These are phyloP conservation scores for Pseudozyma sp. DNA, from an alignment of 1,284 basidiomycete species.

Conservation along the genomic window DNA sequence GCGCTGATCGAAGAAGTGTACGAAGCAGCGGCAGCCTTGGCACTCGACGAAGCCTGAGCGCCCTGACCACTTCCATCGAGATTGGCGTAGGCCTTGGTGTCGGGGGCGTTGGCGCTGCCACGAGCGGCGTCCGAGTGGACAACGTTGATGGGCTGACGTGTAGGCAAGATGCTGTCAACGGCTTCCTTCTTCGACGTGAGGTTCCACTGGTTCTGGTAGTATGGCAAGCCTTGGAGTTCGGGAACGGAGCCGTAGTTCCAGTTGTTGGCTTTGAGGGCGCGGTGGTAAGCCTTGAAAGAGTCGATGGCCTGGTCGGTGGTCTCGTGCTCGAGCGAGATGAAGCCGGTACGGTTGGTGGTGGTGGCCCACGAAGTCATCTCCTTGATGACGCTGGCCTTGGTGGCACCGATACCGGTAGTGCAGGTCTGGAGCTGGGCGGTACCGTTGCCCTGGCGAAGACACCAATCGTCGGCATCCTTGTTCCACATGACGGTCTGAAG, in stretches of 20 bases:
- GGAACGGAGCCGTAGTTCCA: constrained; percentile 52
- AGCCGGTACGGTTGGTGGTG: constrained; percentile 42
- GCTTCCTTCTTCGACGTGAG: constrained; percentile 34
- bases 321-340: constrained; percentile 64
- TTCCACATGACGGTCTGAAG: constrained; percentile 64
- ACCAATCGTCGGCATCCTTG: constrained; percentile 64
- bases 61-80: constrained; percentile 31
- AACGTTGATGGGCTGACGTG: constrained; percentile 39
- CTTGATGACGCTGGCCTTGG: constrained; percentile 34
- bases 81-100: constrained; percentile 38
- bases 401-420: constrained; percentile 46
- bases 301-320: constrained; percentile 60
- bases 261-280: constrained; percentile 37
- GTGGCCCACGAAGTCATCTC: constrained; percentile 50
- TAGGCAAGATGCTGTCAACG: constrained; percentile 48
- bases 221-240: constrained; percentile 54
- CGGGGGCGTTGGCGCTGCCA: constrained; percentile 41
- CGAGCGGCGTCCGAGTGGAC: constrained; percentile 45
- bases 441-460: constrained; percentile 55
- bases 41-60: constrained; percentile 18
- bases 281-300: constrained; percentile 50
- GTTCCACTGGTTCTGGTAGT: constrained; percentile 63
- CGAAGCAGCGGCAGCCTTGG: constrained; percentile 14
- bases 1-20: not conserved
- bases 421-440: constrained; percentile 54